Conservation (phyloP, 2,329 filamentous ascomycete species). For the Penicillium sp. region DNA sequence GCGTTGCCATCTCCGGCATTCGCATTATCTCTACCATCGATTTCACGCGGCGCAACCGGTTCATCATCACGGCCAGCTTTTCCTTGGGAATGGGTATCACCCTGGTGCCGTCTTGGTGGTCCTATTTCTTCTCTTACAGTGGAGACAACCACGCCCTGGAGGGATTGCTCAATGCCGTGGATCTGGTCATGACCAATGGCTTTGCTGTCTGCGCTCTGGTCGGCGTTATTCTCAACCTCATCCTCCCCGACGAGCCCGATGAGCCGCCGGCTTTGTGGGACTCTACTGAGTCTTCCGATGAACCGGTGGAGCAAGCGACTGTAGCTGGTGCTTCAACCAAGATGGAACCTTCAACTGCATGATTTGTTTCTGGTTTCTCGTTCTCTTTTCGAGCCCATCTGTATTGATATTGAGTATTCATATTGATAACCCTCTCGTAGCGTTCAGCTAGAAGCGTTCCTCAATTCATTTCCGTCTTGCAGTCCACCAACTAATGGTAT, state of each 20-base stretch:
- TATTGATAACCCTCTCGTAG: no score
- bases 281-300: constrained; percentile 23
- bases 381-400: no score
- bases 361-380: no score
- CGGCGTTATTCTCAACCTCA: constrained; percentile 69
- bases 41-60: constrained; percentile 64
- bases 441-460: no score
- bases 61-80: constrained; percentile 62
- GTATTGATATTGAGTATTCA: no score
- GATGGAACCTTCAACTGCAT: constrained; percentile 11
- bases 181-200: constrained; percentile 65
- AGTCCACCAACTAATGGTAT: no score
- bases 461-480: no score
- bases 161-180: constrained; percentile 51
- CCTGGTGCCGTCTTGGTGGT: constrained; percentile 49
- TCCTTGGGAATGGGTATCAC: constrained; percentile 58
- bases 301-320: constrained; percentile 8
- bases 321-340: constrained; percentile 9
- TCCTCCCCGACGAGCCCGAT: constrained; percentile 72
- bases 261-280: constrained; percentile 49
- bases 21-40: constrained; percentile 62
- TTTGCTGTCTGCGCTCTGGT: constrained; percentile 66
- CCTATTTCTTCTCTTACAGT: constrained; percentile 46
- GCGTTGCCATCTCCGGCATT: constrained; percentile 64
- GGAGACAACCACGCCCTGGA: constrained; percentile 67